Conservation (phyloP, 345 rosid species). For the Populus tremula region DNA sequence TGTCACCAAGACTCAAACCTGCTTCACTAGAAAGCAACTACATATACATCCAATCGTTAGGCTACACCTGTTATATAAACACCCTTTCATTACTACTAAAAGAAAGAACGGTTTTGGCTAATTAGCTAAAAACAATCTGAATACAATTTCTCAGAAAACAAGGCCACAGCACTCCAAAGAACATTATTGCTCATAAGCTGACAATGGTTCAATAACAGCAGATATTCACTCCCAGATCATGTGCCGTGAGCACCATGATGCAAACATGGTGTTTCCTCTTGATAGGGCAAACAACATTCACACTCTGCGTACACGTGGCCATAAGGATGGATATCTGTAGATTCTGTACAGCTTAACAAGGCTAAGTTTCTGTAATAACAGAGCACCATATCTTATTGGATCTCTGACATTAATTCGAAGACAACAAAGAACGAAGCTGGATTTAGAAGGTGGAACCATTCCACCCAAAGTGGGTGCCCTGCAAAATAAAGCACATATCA, state of each 20-base stretch:
- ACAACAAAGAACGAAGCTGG: neutral
- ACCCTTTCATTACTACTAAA: neutral
- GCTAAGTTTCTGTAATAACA: neutral
- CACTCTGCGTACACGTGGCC: neutral
- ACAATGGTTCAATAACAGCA: neutral
- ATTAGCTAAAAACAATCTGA: neutral
- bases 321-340: neutral
- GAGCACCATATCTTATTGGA: neutral
- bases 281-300: neutral
- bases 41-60: no score
- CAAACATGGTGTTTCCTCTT: neutral
- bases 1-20: no score
- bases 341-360: neutral
- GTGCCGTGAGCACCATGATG: neutral
- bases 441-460: conserved; percentile 81
- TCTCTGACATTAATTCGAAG: neutral
- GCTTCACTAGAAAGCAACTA: no score
- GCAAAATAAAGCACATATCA: conserved; percentile 27
- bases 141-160: neutral
- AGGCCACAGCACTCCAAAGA: neutral
- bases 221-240: neutral
- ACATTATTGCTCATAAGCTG: neutral
- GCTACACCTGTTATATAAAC: neutral
- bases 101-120: neutral
- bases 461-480: conserved; percentile 96